A percentile compares a stretch with the other conserved stretches of the same genome.
These are phyloP conservation scores for Xylariaceae sp. DNA, from an alignment of 2,329 filamentous ascomycete species.

Conservation along the genomic window DNA sequence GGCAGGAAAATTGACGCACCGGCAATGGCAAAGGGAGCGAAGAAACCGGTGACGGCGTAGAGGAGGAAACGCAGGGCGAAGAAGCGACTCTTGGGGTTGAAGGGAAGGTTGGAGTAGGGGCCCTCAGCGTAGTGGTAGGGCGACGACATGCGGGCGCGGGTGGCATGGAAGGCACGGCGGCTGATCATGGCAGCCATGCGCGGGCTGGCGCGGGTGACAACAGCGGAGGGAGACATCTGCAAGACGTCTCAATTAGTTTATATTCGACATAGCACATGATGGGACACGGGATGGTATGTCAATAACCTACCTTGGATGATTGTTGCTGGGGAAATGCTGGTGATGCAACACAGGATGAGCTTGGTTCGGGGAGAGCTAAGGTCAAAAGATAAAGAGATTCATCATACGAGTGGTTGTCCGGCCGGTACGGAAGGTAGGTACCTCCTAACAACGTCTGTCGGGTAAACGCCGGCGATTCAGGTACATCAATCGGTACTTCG, in stretches of 20 bases:
- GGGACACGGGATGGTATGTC: too few species aligned
- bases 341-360: constrained; percentile 1
- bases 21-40: constrained; percentile 58
- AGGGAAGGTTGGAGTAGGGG: constrained; percentile 88
- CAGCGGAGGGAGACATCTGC: constrained; percentile 74
- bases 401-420: constrained; percentile 18
- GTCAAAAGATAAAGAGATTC: not conserved
- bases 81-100: constrained; percentile 87
- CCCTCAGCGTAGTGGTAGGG: constrained; percentile 99
- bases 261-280: too few species aligned
- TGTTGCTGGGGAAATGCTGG: constrained; percentile 3
- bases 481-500: not conserved
- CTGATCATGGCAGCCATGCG: constrained; percentile 63
- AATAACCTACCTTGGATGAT: constrained; percentile 20
- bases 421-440: not conserved
- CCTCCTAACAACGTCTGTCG: not conserved
- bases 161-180: constrained; percentile 92
- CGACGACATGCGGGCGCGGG: constrained; percentile 76
- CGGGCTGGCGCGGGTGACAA: constrained; percentile 52
- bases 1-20: constrained; percentile 41
- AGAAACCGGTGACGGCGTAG: constrained; percentile 56
- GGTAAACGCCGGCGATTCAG: not conserved
- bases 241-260: constrained; percentile 38
- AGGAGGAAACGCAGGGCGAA: constrained; percentile 80
- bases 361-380: not conserved